Base-by-base conservation (phyloP, 2,329 filamentous ascomycete species). In the Metarhizium guizhouense region DNA sequence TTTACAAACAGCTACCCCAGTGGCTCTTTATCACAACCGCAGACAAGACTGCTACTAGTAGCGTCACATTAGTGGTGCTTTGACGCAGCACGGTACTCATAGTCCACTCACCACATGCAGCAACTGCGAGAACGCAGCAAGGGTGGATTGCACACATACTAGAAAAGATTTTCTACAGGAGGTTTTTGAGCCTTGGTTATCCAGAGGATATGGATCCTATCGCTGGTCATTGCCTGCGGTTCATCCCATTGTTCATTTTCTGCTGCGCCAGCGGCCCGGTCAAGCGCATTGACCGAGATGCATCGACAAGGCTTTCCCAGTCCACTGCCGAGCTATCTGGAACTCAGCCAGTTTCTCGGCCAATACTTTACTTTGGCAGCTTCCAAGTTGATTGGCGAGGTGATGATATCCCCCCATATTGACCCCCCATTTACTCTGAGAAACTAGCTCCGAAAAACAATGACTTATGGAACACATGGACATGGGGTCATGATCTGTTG, bases 21-120 rank as follows among this genome's bases (percentile, higher is more conserved):
- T 18, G n/a, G 16, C 40, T 43, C 14, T 43, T 43, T 16, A 16
- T 25, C 16, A 6, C 16, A 45, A 45, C 16, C 42, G n/a, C 42
- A 45, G 7, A 45, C 18, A 45, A 45, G 11, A 18, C 18, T 20
- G 5, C 40, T 43, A 18, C 16, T 20, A 5, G 42, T 40, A 47
- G 42, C 45, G 42, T 38, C 32, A 10, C 43, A 54, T 54, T 25
- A 20, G 20, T 18, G 34, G 52, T 54, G 52, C 52, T 54, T 54
- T 54, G 52, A 54, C 43, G 43, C 32, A n/a, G 43, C 52, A 48
- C 52, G 52, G 43, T 54, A 25, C n/a, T 18, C 16, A 20, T 36
- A 45, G 16, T 29, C 8, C 42, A 36, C 16, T 20, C 42, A 20
- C n/a, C 42, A 45, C 42, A 45, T 45, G 42, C 10, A 45, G 18